Evolutionary conservation across 2,329 filamentous ascomycete species (phyloP), one percentile per base, ranked within the genome.

Genomic region (Aspergillus sp.): DNA sequence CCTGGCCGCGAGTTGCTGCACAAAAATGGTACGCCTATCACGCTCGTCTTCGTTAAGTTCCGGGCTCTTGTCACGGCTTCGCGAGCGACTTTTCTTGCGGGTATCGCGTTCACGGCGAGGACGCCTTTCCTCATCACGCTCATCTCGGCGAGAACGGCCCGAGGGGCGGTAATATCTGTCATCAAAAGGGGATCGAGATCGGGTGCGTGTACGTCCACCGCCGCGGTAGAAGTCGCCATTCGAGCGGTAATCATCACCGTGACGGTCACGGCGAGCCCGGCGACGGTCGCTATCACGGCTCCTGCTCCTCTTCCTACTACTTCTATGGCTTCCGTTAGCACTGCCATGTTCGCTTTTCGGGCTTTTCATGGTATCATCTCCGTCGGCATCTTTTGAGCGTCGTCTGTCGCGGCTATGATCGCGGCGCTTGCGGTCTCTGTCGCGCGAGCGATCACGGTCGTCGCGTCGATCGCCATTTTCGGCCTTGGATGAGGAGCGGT

Each of bases 11-110:
- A 99, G 89, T 78, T 99, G 95, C 81, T 99, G 95, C 55, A 99
- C 95, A 73, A 99, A 99, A 59, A 99, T 91, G 58, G 96, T 99
- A 69, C 95, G 90, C 68, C 91, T 89, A 79, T 99, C 95, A 71
- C 93, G 90, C 78, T 99, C 95, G 77, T 98, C 95, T 75, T 97
- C 93, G 68, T 90, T 96, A 60, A 90, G 86, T 71, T 90, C 87
- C 27, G 91, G 77, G 27, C 81, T 81, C 64, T 80, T 82, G 66
- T 70, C 74, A 49, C 71, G 69, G 60, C 76, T 70, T 64, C 73
- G 74, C 58, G 74, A 68, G 63, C 73, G 68, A 68, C 79, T 74
- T 66, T 78, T 71, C 74, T 77, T 75, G 61, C 75, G 74, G 52
- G 70, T 66, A 62, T 78, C 63, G 60, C 80, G 78, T 55, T 80